phyloP scores from a whole-genome alignment of 176 grass and related monocot genomes.

The Thinopyrum elongatum region DNA sequence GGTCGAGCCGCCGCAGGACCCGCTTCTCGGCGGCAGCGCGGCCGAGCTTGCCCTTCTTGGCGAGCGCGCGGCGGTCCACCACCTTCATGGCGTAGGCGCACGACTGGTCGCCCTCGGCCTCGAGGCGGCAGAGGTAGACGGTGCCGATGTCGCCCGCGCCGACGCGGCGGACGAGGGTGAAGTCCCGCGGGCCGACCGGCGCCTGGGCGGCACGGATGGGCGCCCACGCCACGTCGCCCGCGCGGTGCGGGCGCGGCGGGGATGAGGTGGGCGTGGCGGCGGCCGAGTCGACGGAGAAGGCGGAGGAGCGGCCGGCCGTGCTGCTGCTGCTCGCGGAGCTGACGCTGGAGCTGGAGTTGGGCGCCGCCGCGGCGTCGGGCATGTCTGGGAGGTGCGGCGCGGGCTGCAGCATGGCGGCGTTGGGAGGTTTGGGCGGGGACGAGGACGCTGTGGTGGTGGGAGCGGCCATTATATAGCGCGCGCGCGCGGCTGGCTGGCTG shows the following conservation, averaged over 20 bases:
- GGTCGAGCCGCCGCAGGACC: slow-evolving; percentile 77
- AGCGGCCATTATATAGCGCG: slow-evolving; percentile 31
- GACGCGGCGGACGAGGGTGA: slow-evolving; percentile 84
- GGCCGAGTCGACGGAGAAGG: slow-evolving; percentile 21
- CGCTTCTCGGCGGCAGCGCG: slow-evolving; percentile 82
- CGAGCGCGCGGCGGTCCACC: slow-evolving; percentile 74
- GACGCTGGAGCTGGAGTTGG: slow-evolving; percentile 64
- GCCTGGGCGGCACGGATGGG: slow-evolving; percentile 43
- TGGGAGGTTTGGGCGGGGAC: slow-evolving; percentile 33
- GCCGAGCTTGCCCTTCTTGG: slow-evolving; percentile 84
- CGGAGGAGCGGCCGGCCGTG: slow-evolving; percentile 56
- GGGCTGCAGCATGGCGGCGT: slow-evolving; percentile 24
- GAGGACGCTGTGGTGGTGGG: not conserved
- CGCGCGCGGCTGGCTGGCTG: not conserved
- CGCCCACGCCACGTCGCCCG: slow-evolving; percentile 64
- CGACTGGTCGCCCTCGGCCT: not conserved
- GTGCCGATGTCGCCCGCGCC: slow-evolving; percentile 90
- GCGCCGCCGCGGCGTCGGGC: slow-evolving; percentile 41
- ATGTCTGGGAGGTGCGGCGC: slow-evolving; percentile 39
- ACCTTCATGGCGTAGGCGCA: slow-evolving; percentile 97
- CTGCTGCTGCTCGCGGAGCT: slow-evolving; percentile 63
- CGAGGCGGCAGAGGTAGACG: slow-evolving; percentile 85
- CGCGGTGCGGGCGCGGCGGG: slow-evolving; percentile 60
- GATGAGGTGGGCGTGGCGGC: slow-evolving; percentile 23
- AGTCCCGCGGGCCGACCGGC: slow-evolving; percentile 68